Evolutionary conservation across 441 rosid species (phyloP).

Genomic region (Syzygium syzygioides): DNA sequence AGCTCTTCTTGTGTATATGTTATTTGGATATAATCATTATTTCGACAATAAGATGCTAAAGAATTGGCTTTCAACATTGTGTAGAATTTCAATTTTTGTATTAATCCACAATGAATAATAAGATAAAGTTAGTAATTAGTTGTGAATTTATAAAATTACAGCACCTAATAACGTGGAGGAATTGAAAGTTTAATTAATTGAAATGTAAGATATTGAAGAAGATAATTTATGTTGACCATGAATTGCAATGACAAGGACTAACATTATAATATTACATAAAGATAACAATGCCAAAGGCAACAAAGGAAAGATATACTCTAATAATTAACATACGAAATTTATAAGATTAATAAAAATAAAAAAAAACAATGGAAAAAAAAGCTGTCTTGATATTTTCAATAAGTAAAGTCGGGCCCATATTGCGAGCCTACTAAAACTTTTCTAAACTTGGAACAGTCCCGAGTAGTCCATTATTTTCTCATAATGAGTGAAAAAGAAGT

Average conservation of each 20-base stretch:
- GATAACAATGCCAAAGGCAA: background rate
- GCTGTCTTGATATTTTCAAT: background rate
- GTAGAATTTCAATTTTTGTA: background rate
- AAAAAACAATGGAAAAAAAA: background rate
- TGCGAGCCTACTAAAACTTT: background rate
- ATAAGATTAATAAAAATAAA: background rate
- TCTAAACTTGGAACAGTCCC: too few species aligned
- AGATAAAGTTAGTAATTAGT: background rate
- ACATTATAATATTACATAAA: background rate
- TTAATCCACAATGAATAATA: background rate
- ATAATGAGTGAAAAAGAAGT: background rate
- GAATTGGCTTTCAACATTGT: background rate
- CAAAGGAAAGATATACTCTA: background rate
- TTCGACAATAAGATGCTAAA: background rate
- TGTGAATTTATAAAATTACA: background rate
- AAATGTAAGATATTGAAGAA: background rate
- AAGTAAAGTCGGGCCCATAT: background rate
- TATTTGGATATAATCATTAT: background rate
- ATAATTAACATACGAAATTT: background rate
- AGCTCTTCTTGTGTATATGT: background rate
- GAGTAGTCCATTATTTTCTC: too few species aligned
- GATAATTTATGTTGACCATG: rapidly evolving
- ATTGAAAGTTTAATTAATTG: background rate
- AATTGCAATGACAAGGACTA: background rate
- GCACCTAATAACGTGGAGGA: background rate